phyloP scores from a whole-genome alignment of 805 yeast species.

The Spathaspora arborariae region DNA sequence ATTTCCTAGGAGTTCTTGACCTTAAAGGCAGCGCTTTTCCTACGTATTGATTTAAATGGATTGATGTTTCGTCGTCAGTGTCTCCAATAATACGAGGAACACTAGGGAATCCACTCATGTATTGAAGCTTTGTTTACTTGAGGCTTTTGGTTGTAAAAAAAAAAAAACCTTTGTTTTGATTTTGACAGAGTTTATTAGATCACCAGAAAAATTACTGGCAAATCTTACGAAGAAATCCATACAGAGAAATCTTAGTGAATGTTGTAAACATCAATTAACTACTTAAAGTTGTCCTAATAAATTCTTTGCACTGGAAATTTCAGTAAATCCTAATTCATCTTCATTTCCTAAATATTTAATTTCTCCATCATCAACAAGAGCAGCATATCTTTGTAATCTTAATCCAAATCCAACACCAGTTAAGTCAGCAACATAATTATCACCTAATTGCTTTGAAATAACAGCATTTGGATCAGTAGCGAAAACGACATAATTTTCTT shows the following conservation, averaged over 20 bases:
- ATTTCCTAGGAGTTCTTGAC: background rate
- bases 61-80: conserved; percentile 41
- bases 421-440: conserved; percentile 44
- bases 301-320: conserved; percentile 21
- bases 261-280: no score
- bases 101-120: conserved; percentile 27
- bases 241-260: no score
- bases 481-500: conserved; percentile 31
- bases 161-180: conserved; percentile 1
- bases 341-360: conserved; percentile 32
- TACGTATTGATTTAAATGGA: conserved; percentile 33
- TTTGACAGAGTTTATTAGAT: no score
- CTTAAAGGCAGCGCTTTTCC: conserved; percentile 36
- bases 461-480: conserved; percentile 37
- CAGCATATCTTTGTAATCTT: conserved; percentile 58
- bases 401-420: conserved; percentile 37
- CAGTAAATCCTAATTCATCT: conserved; percentile 21
- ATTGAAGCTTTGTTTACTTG: background rate
- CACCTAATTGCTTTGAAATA: conserved; percentile 47
- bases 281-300: conserved; percentile 18
- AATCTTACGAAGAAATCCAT: no score
- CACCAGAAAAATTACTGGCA: no score
- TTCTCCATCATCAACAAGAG: conserved; percentile 53
- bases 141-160: background rate
- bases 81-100: conserved; percentile 37